Evolutionary conservation across 2,329 filamentous ascomycete genomes (phyloP), one percentile per base, ranked within the genome.

Genomic region (Keithomyces neogunnii): DNA sequence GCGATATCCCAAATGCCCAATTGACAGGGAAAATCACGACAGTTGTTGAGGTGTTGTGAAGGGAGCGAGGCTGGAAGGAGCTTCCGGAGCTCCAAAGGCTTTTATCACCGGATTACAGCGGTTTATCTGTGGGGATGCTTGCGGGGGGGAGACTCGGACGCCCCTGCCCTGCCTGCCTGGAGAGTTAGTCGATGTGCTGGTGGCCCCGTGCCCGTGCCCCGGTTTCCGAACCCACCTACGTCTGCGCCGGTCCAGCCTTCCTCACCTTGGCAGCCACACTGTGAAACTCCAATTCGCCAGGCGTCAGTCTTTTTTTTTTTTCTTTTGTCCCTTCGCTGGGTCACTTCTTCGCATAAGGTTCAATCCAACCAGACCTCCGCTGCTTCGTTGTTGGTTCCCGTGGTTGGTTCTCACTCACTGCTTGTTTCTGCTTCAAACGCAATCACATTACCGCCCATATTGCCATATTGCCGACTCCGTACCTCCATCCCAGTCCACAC

Each of bases 31-130:
- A 36, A 36, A 51, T 40, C 26, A 45, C 40, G 42, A 33, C 35
- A 40, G n/a, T 19, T 29, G 30, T 11, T 19, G n/a, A 31, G 30
- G 31, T 28, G 30, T 40, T 31, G 39, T 7, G 28, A 30, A 39
- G 28, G n/a, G 39, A 43, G 31, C 31, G 43, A 45, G 31, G 30
- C 11, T 13, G 36, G 38, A 31, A 49, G 13, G n/a, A 44, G 47
- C n/a, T 35, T 26, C 38, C 39, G 42, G 43, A 51, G 49, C 44
- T 47, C 35, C 49, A 39, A 42, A 11, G 45, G 39, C 40, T 52
- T 51, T 52, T 52, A 52, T 52, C 50, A 29, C n/a, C 39, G 50
- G 50, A 40, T 39, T 36, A 38, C 33, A 32, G n/a, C 31, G 45
- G 45, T 39, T 48, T 46, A 48, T 43, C 43, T 53, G 49, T 38